Evolutionary conservation across 179 eudicot species (phyloP).

Genomic region (Patellifolia procumbens): DNA sequence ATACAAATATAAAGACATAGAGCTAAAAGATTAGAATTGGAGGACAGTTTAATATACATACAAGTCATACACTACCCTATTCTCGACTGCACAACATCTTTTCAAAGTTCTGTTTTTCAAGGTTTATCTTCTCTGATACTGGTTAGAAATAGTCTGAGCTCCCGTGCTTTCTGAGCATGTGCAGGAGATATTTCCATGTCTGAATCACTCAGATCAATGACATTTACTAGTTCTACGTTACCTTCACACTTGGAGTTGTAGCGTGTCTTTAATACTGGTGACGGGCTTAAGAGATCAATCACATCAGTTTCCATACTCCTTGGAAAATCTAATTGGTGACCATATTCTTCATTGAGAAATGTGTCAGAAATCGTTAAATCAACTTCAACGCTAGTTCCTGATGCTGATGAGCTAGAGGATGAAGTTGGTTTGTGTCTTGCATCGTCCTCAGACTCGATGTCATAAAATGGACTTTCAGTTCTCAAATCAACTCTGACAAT

Average conservation of each 20-base stretch:
- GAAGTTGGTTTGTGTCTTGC: constrained; percentile 13
- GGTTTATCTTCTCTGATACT: constrained; percentile 44
- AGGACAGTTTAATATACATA: constrained; percentile 7
- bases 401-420: neutral
- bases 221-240: constrained; percentile 32
- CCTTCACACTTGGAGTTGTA: constrained; percentile 41
- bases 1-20: constrained; percentile 1
- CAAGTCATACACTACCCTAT: too few species aligned
- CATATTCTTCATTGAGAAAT: constrained; percentile 3
- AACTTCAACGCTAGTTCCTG: constrained; percentile 25
- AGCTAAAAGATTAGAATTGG: neutral
- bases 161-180: constrained; percentile 58
- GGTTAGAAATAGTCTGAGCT: constrained; percentile 64
- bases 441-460: constrained; percentile 40
- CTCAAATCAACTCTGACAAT: constrained; percentile 37
- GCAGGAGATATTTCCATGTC: constrained; percentile 70
- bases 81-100: neutral
- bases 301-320: constrained; percentile 38
- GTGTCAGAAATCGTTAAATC: constrained; percentile 28
- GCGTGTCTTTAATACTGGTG: constrained; percentile 34
- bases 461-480: constrained; percentile 47
- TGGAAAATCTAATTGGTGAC: constrained; percentile 17
- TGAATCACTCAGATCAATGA: constrained; percentile 72
- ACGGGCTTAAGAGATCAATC: constrained; percentile 73
- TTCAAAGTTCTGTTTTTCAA: neutral